Evolutionary conservation across 2,329 filamentous ascomycete genomes (phyloP).

Genomic region (Ophiostoma fasciatum): DNA sequence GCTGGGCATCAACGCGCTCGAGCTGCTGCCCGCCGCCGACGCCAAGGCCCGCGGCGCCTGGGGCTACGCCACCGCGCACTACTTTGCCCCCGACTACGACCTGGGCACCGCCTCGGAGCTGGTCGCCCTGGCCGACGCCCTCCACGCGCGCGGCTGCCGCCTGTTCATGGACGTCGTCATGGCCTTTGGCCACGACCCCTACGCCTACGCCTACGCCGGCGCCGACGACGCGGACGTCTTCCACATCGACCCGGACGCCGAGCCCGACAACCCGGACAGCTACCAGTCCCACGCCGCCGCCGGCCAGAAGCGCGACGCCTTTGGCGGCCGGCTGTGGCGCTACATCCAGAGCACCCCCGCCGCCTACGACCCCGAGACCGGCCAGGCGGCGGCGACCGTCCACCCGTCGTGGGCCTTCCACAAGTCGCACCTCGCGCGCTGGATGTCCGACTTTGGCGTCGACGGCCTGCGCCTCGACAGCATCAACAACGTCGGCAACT

Average conservation of each 20-base stretch:
- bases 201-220: conserved; percentile 1
- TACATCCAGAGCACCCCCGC: conserved; percentile 7
- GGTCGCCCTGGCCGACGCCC: conserved; percentile 8
- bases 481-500: conserved; percentile 15
- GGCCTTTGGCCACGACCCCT: conserved; percentile 15
- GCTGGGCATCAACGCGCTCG: conserved; percentile 15
- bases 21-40: conserved; percentile 14
- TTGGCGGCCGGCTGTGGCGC: conserved; percentile 12
- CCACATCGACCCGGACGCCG: conserved; percentile 12
- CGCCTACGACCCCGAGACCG: conserved; percentile 12
- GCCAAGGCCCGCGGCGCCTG: conserved; percentile 12
- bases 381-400: background rate
- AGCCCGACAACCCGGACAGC: conserved; percentile 14
- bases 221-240: conserved; percentile 11
- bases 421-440: conserved; percentile 12
- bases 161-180: conserved; percentile 14
- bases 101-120: conserved; percentile 12
- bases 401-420: conserved; percentile 13
- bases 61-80: conserved; percentile 15
- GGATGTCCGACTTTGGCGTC: conserved; percentile 15
- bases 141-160: conserved; percentile 10
- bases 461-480: conserved; percentile 14
- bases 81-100: conserved; percentile 14
- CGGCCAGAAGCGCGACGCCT: conserved; percentile 10
- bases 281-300: conserved; percentile 12